Evolutionary conservation across 495 filamentous ascomycete species (phyloP).

Genomic region (Massariosphaeria phaeospora): DNA sequence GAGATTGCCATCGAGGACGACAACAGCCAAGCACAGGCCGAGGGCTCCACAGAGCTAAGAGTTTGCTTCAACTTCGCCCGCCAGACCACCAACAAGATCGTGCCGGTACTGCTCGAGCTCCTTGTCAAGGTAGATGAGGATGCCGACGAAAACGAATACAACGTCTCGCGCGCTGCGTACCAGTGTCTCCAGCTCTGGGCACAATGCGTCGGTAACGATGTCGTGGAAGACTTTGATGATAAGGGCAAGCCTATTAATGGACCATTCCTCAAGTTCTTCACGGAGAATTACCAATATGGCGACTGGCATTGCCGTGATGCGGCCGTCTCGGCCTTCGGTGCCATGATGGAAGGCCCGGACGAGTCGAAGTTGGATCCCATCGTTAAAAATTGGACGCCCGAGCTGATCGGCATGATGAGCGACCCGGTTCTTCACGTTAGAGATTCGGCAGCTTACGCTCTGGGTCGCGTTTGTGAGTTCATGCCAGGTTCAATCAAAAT

Average conservation of each 20-base stretch:
- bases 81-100: constrained; percentile 83
- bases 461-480: constrained; percentile 90
- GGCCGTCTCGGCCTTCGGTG: constrained; percentile 95
- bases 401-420: constrained; percentile 94
- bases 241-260: too few species aligned
- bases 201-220: constrained; percentile 74
- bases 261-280: constrained; percentile 86
- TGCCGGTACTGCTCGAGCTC: constrained; percentile 81
- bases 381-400: constrained; percentile 86
- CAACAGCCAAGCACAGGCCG: constrained; percentile 63
- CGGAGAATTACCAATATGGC: constrained; percentile 78
- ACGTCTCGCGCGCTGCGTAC: constrained; percentile 88
- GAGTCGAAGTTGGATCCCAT: constrained; percentile 81
- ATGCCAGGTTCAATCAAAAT: constrained; percentile 86
- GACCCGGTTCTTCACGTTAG: constrained; percentile 82
- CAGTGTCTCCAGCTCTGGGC: constrained; percentile 94
- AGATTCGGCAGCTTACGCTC: constrained; percentile 94
- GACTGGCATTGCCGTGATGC: constrained; percentile 94
- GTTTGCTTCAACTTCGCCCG: constrained; percentile 89
- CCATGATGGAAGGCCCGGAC: constrained; percentile 97
- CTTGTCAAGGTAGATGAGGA: constrained; percentile 98
- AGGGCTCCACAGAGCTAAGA: constrained; percentile 70
- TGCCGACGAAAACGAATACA: constrained; percentile 93
- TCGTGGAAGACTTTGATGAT: too few species aligned
- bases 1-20: constrained; percentile 97